Percentiles rank a stretch among this genome's conserved stretches.
phyloP scores from a whole-genome alignment of 768 basidiomycete genomes.

The Hydnomerulius pinastri region DNA sequence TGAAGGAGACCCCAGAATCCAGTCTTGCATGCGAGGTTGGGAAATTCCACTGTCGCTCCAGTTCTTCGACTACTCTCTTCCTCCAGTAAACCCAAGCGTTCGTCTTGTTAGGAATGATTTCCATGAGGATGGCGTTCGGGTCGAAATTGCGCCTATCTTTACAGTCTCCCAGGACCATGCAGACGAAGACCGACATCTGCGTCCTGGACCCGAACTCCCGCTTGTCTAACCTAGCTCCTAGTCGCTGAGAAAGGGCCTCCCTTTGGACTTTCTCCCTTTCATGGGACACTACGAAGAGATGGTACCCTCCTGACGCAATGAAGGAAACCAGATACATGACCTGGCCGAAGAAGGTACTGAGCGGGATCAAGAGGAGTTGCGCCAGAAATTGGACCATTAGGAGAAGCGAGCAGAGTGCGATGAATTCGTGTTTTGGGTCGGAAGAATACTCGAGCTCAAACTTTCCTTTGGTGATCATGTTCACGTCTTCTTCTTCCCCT shows the following conservation, averaged over 20 bases:
- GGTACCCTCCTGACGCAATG: constrained; percentile 33
- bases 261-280: constrained; percentile 26
- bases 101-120: constrained; percentile 31
- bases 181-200: constrained; percentile 31
- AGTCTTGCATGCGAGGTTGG: no score
- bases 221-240: constrained; percentile 14
- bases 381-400: constrained; percentile 29
- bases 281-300: constrained; percentile 31
- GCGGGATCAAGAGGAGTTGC: constrained; percentile 34
- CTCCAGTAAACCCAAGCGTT: constrained; percentile 30
- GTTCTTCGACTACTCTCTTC: constrained; percentile 20
- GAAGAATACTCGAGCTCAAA: constrained; percentile 29
- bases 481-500: constrained; percentile 30
- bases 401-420: constrained; percentile 28
- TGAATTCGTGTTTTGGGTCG: constrained; percentile 4
- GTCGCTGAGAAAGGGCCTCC: constrained; percentile 16
- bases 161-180: constrained; percentile 19
- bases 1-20: no score
- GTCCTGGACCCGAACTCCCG: constrained; percentile 22
- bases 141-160: constrained; percentile 1
- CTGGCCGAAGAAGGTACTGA: constrained; percentile 34
- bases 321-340: constrained; percentile 31
- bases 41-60: constrained; percentile 14
- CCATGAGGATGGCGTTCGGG: constrained; percentile 4
- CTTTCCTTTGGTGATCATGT: constrained; percentile 31